Percentiles rank a stretch among this genome's conserved stretches.
These are phyloP conservation scores for Pseudogymnoascus sp. DNA, from an alignment of 2,329 filamentous ascomycete species.

Conservation along the genomic window DNA sequence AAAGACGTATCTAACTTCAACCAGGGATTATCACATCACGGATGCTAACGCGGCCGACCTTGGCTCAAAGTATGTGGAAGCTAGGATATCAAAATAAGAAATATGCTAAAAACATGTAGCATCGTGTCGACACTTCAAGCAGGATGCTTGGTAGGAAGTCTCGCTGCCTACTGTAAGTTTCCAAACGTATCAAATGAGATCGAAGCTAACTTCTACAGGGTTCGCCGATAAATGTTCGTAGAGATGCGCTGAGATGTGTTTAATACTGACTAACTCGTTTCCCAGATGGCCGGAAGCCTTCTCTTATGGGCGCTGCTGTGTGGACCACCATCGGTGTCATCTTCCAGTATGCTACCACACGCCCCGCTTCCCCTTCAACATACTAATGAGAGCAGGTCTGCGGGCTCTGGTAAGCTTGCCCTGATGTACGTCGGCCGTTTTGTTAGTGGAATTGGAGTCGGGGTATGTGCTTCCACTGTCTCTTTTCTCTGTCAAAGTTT, in stretches of 20 bases:
- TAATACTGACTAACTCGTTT: neutral
- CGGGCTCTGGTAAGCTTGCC: slow-evolving; percentile 50
- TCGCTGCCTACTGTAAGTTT: slow-evolving; percentile 35
- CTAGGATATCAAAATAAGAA: neutral
- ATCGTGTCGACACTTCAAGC: slow-evolving; percentile 65
- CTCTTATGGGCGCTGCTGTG: slow-evolving; percentile 47
- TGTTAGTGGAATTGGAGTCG: slow-evolving; percentile 37
- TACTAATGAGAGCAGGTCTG: slow-evolving; percentile 23
- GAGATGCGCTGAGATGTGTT: neutral
- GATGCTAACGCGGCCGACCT: neutral
- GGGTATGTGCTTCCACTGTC: slow-evolving; percentile 29
- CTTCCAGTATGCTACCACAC: slow-evolving; percentile 40
- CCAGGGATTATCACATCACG: slow-evolving; percentile 29
- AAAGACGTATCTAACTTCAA: slow-evolving; percentile 39
- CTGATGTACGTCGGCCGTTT: slow-evolving; percentile 60
- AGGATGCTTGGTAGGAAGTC: slow-evolving; percentile 57
- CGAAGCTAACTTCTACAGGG: slow-evolving; percentile 3
- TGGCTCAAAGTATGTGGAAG: neutral
- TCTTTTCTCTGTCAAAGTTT: slow-evolving; percentile 44
- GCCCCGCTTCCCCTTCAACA: neutral
- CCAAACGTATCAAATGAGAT: neutral
- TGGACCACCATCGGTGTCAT: slow-evolving; percentile 54
- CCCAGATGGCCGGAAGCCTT: slow-evolving; percentile 22
- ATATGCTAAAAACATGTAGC: slow-evolving; percentile 10
- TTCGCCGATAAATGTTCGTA: slow-evolving; percentile 29